Evolutionary conservation across 495 filamentous ascomycete species (phyloP), one percentile per base, ranked within the genome.

Genomic region (Parathielavia hyrcaniae): DNA sequence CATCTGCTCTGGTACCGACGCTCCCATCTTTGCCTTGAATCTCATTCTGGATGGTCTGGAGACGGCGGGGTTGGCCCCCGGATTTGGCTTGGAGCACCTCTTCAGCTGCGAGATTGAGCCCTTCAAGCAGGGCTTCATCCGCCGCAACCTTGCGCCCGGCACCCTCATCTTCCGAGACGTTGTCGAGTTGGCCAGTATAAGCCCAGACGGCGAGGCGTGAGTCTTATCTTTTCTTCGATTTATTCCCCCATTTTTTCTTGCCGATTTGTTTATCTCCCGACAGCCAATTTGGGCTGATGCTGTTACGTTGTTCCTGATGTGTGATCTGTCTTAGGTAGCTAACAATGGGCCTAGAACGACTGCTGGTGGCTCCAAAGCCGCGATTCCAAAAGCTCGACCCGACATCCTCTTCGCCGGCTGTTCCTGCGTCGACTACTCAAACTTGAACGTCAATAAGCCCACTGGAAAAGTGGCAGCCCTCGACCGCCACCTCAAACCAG

Each of bases 1-100:
- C 0, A 81, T 91, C 66, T 95, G 89, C 64, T 91, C 88, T 12
- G 90, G 90, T 5, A 93, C 89, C 0, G 90, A 95, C 61, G 83
- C 82, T 30, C 90, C 90, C 12, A 69, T 95, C 8, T 72, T 91
- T 4, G 86, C 85, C 0, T 64, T 91, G 41, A 72, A 81, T 40
- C 73, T 84, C 61, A 62, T 79, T 50, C 61, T 64, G 22, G 77
- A 77, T 47, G 66, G 69, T 69, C 55, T 68, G 20, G 61, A 66
- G 56, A 50, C 52, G 49, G 43, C 62, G 52, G 52, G 51, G 44
- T 22, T 59, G 17, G 55, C 57, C 6, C 30, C 55, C 16, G 45
- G 61, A 11, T 69, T 87, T 6, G 50, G 74, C 4, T 71, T 89
- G 30, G 64, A 79, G 0, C 90, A 95, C 65, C 58, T 81, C 2